Conservation (phyloP, 129 eudicot species). For the Apium graveolens region DNA sequence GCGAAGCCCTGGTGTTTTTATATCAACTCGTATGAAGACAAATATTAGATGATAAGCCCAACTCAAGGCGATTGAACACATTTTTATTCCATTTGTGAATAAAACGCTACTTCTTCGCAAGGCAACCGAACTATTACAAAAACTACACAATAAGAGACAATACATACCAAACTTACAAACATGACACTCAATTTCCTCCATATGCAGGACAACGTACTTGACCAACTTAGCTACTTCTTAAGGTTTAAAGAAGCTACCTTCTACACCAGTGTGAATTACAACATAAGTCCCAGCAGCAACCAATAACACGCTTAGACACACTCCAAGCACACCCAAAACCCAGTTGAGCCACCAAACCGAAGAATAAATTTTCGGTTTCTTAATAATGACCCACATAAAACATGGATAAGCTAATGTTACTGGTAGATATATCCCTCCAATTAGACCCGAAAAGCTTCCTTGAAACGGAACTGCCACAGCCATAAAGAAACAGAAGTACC, state of each 20-base stretch:
- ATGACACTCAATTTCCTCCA: not conserved
- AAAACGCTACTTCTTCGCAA: not conserved
- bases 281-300: slow-evolving; percentile 54
- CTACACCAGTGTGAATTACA: slow-evolving; percentile 43
- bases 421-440: slow-evolving; percentile 59
- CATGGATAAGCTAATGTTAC: slow-evolving; percentile 73
- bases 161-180: not conserved
- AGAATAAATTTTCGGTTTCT: slow-evolving; percentile 44
- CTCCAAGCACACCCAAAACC: slow-evolving; percentile 50
- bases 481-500: slow-evolving; percentile 40
- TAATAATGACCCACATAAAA: slow-evolving; percentile 66
- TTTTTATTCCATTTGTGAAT: not conserved
- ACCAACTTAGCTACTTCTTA: not conserved
- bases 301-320: slow-evolving; percentile 46
- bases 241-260: slow-evolving; percentile 60
- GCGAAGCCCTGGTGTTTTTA: no score
- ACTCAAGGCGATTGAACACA: not conserved
- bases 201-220: not conserved
- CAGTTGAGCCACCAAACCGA: slow-evolving; percentile 56
- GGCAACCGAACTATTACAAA: not conserved
- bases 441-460: slow-evolving; percentile 48
- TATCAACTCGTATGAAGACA: not conserved
- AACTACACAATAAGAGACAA: not conserved
- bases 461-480: slow-evolving; percentile 77
- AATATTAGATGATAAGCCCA: not conserved